phyloP scores from a whole-genome alignment of 495 filamentous ascomycete genomes.

The Neurospora sp. region DNA sequence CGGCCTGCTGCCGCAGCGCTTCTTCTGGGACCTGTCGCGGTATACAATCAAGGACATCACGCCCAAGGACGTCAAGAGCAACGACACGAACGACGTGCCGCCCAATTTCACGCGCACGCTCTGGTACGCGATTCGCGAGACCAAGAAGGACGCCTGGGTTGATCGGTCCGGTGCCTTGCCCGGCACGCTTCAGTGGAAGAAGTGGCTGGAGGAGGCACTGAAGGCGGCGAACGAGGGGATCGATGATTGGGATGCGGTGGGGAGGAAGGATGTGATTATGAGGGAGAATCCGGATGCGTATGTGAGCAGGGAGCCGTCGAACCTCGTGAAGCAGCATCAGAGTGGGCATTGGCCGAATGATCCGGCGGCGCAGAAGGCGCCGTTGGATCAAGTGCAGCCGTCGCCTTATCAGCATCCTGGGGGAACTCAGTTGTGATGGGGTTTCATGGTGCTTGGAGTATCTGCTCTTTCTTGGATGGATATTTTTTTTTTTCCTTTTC shows the following conservation, averaged over 20 bases:
- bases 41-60: constrained; percentile 34
- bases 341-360: background rate
- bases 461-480: background rate
- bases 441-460: background rate
- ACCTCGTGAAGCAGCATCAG: background rate
- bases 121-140: constrained; percentile 47
- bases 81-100: constrained; percentile 26
- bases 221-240: constrained; percentile 23
- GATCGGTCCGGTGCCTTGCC: constrained; percentile 38
- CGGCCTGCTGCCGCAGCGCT: constrained; percentile 34
- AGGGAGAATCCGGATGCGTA: constrained; percentile 14
- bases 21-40: constrained; percentile 41
- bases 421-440: background rate
- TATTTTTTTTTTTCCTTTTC: background rate
- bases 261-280: constrained; percentile 39
- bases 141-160: constrained; percentile 39
- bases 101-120: constrained; percentile 42
- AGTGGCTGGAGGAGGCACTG: constrained; percentile 41
- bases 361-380: constrained; percentile 12
- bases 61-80: constrained; percentile 20
- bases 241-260: constrained; percentile 37
- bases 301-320: background rate
- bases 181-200: constrained; percentile 37
- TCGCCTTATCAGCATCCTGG: background rate
- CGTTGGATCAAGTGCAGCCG: constrained; percentile 11